Base-by-base conservation (phyloP, 495 filamentous ascomycete genomes). In the Aspergillus mulundensis region DNA sequence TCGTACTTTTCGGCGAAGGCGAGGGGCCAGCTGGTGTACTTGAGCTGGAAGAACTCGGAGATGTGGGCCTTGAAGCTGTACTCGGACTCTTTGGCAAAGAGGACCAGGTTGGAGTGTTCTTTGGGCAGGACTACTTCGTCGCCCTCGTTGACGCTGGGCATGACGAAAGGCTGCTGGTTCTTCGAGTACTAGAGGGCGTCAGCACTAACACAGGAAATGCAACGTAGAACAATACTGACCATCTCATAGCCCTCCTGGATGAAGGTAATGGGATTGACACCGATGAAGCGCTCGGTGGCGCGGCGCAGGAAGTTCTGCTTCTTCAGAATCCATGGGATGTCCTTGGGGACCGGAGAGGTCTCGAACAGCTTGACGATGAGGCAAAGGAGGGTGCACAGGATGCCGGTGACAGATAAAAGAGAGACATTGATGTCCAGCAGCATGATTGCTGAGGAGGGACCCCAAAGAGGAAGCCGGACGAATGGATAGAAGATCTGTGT, bases 91-190 rank as follows among this genome's bases (percentile, higher is more conserved):
- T 51, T 52, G 55, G 55, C 55, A 23, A 52, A 52, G 18, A 57
- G 48, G 14, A 52, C 43, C 19, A 21, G 10, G 40, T 52, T 57
- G 7, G 55, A 57, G 7, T 57, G 47, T n/a, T 57, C 48, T 16
- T 28, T 57, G 5, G 55, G 55, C 25, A 57, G 47, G 8, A 57
- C 23, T 5, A 57, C 48, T 50, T 52, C 55, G 30, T 57, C 55
- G 39, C 55, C 55, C 55, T 57, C 55, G 55, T 51, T 57, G 19
- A 57, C 47, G 21, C 55, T 57, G 20, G 55, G 55, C 55, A 57
- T 52, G 40, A 57, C 55, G 38, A 57, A 57, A 0, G 48, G 48
- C 44, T 57, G 21, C 40, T 57, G 48, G 30, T 46, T 28, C 16
- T 47, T 52, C 19, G 55, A 57, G 14, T 52, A 52, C 55, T 57